Percentiles rank a stretch among this genome's conserved stretches.
Conservation (phyloP, 148 eudicot species). For the Limonium bicolor region DNA sequence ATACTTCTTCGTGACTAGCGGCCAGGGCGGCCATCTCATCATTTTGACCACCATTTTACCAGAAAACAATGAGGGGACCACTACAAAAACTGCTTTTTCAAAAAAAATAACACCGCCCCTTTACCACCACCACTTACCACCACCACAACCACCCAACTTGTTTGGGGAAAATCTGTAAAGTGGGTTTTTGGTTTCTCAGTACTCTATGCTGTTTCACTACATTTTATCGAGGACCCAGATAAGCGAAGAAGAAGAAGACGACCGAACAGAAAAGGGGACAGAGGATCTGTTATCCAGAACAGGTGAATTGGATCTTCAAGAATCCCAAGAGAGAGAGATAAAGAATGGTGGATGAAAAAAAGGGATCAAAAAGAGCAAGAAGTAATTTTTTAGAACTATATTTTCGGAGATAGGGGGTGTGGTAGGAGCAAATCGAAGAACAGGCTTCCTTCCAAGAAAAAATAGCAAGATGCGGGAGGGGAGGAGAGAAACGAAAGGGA, state of each 20-base stretch:
- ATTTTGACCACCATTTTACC: slow-evolving; percentile 60
- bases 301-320: not conserved
- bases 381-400: no score
- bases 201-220: not conserved
- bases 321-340: not conserved
- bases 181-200: not conserved
- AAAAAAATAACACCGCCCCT: no score
- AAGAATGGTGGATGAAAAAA: not conserved
- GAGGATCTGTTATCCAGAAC: not conserved
- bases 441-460: not conserved
- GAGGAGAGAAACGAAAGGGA: not conserved
- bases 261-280: no score
- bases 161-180: not conserved
- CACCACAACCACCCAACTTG: no score
- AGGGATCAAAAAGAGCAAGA: no score
- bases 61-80: no score
- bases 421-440: not conserved
- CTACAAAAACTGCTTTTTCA: not conserved
- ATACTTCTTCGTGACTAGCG: slow-evolving; percentile 37
- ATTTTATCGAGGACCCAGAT: slow-evolving; percentile 4
- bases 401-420: not conserved
- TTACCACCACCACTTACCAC: no score
- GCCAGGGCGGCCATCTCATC: slow-evolving; percentile 72
- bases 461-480: not conserved
- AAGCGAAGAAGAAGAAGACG: no score